Base-by-base conservation (phyloP, 2,329 filamentous ascomycete genomes). In the Penicillium sp. region DNA sequence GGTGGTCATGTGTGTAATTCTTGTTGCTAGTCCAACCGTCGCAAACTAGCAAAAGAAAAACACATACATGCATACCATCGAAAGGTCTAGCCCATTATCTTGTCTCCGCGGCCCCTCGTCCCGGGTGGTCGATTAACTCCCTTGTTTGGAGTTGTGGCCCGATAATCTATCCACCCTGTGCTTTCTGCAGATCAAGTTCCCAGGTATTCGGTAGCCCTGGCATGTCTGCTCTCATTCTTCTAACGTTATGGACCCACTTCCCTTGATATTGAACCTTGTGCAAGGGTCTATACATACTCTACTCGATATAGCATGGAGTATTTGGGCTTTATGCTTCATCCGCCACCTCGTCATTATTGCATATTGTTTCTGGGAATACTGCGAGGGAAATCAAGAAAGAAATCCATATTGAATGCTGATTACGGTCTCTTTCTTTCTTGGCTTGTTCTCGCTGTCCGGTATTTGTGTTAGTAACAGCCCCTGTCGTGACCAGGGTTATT, bases 81-180 rank as follows among this genome's bases (percentile, higher is more conserved):
- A 39, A 43, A 49, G 44, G 33, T 57, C 55, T 57, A 49, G 55
- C 50, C 50, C 49, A 23, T 34, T 23, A 29, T 19, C 21, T 31
- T 13, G 36, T 19, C 19, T 55, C 39, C n/a, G 23, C 27, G 34
- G 34, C 16, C 48, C 33, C 39, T 39, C 41, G 33, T 31, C 47
- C 40, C 27, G n/a, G 45, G 52, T 46, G 34, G 4, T 41, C 31
- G 29, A 50, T 15, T 15, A n/a, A 8, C 31, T 46, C 63, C 65
- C 65, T 65, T 67, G 60, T 59, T 66, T 62, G 33, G 53, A 53
- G 57, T 59, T 61, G 51, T 50, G 55, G 62, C 58, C 46, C 47
- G 51, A 50, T 61, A 60, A 65, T 60, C 53, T 39, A 44, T 41
- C 39, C 29, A 60, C 55, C 53, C 59, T 56, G 50, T 58, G 36